Evolutionary conservation across 257 asterid genomes (phyloP).

Genomic region (Pogostemon cablin): DNA sequence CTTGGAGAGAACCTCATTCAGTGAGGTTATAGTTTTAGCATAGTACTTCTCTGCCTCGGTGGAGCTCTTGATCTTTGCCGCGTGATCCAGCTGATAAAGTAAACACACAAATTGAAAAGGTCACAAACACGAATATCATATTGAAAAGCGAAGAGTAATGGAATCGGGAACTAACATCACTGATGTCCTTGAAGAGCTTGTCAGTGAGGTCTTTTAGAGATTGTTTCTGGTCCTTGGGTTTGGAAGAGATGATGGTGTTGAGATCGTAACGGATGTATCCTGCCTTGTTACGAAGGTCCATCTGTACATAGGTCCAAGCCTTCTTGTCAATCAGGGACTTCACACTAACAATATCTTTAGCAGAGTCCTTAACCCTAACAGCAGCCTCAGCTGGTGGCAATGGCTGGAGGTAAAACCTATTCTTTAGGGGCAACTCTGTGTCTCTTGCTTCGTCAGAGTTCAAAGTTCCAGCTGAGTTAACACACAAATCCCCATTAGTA

Average conservation of each 20-base stretch:
- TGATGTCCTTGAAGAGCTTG: conserved; percentile 66
- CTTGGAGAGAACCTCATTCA: conserved; percentile 74
- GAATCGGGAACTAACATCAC: conserved; percentile 43
- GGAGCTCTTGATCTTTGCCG: conserved; percentile 84
- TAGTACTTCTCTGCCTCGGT: conserved; percentile 80
- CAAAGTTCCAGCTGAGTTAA: conserved; percentile 72
- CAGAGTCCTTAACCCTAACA: conserved; percentile 79
- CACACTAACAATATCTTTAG: conserved; percentile 71
- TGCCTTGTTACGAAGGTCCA: conserved; percentile 78
- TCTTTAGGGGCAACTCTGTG: conserved; percentile 60
- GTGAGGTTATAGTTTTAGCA: conserved; percentile 64
- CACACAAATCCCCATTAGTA: too few relatives aligned
- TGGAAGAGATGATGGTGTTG: conserved; percentile 79
- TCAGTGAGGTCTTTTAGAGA: conserved; percentile 62
- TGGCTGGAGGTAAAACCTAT: conserved; percentile 79
- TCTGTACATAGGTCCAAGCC: conserved; percentile 94
- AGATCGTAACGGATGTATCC: conserved; percentile 83
- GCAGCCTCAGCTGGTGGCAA: conserved; percentile 76
- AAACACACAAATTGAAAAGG: background rate
- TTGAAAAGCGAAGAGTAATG: background rate
- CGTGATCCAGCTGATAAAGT: conserved; percentile 72
- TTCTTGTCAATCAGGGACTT: conserved; percentile 70
- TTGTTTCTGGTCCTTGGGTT: conserved; percentile 73
- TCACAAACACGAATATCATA: background rate
- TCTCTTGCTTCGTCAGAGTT: conserved; percentile 92